Conservation (phyloP, 108 stramenopile species). For the Cylindrotheca fusiformis region DNA sequence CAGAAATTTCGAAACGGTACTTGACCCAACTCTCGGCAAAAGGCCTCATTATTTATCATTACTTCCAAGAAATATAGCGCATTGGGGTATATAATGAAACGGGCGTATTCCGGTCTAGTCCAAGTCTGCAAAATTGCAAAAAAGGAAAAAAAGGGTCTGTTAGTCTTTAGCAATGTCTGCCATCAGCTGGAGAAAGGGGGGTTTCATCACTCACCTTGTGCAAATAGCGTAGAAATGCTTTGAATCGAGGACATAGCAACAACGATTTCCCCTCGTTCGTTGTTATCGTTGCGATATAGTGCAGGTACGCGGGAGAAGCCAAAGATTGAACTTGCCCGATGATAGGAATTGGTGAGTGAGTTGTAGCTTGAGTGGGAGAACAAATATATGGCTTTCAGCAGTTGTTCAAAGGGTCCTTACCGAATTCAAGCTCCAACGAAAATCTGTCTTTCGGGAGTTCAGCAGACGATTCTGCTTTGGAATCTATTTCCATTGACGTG, state of each 20-base stretch:
- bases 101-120: constrained; percentile 75
- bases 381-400: neutral
- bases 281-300: constrained; percentile 68
- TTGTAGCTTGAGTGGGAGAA: constrained; percentile 37
- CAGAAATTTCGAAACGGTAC: constrained; percentile 82
- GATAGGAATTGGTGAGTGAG: no score
- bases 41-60: constrained; percentile 60
- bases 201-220: no score
- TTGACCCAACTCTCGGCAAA: constrained; percentile 62
- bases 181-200: no score
- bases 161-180: no score
- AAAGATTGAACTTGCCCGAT: constrained; percentile 72
- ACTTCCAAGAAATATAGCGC: constrained; percentile 82
- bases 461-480: neutral
- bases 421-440: constrained; percentile 61
- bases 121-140: constrained; percentile 44
- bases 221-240: constrained; percentile 70
- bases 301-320: constrained; percentile 86
- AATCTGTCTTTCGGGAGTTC: constrained; percentile 56
- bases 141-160: no score
- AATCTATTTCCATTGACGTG: constrained; percentile 1
- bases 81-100: constrained; percentile 77
- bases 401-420: constrained; percentile 1
- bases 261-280: constrained; percentile 34
- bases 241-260: constrained; percentile 63